phyloP scores from a whole-genome alignment of 345 rosid species.

The Lumnitzera littorea region DNA sequence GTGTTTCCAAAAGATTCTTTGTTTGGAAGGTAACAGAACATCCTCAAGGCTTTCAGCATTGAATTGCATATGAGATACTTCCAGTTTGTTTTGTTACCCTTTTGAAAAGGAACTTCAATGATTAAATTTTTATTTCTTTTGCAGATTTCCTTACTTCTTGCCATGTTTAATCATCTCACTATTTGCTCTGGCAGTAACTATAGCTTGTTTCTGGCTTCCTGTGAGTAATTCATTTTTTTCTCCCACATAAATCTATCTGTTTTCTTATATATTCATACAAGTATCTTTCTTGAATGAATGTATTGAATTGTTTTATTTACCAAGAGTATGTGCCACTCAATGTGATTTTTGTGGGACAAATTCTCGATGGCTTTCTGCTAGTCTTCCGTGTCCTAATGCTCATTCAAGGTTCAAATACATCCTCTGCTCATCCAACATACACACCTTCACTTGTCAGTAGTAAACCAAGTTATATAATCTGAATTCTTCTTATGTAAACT shows the following conservation, averaged over 20 bases:
- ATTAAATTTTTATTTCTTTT: neutral
- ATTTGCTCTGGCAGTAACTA: slow-evolving; percentile 52
- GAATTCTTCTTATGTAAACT: too few relatives aligned
- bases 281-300: slow-evolving; percentile 10
- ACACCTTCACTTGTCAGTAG: too few relatives aligned
- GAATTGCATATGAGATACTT: too few relatives aligned
- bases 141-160: slow-evolving; percentile 82
- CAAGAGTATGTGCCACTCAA: too few relatives aligned
- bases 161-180: slow-evolving; percentile 56
- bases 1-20: slow-evolving; percentile 58
- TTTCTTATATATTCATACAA: neutral
- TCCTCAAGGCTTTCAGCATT: neutral
- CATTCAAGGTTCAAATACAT: too few relatives aligned
- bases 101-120: too few relatives aligned
- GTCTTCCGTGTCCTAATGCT: too few relatives aligned
- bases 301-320: neutral
- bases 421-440: too few relatives aligned
- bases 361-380: too few relatives aligned
- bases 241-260: neutral
- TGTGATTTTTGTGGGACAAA: too few relatives aligned
- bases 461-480: too few relatives aligned
- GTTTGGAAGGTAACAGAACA: slow-evolving; percentile 51
- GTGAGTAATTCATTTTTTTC: slow-evolving; percentile 23
- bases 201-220: slow-evolving; percentile 62
- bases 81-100: too few relatives aligned